Conservation (phyloP, 2,329 filamentous ascomycete genomes). For the Trichoderma asperellum region DNA sequence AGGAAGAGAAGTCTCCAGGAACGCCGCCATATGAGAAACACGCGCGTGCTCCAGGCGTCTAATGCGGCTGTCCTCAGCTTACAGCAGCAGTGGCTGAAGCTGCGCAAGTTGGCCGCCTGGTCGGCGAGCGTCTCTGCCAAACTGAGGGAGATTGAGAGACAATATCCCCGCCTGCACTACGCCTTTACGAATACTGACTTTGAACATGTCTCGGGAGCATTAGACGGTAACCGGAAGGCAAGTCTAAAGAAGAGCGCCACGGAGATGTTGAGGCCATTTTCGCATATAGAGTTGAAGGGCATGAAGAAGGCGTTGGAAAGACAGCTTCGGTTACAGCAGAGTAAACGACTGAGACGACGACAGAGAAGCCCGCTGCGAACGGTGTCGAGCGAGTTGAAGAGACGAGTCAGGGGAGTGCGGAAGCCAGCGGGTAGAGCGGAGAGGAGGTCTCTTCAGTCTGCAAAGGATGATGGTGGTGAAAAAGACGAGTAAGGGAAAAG, state of each 20-base stretch:
- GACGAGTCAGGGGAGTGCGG: neutral
- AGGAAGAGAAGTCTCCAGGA: conserved; percentile 37
- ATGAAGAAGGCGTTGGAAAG: conserved; percentile 34
- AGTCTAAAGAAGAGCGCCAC: conserved; percentile 39
- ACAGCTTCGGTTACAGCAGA: conserved; percentile 27
- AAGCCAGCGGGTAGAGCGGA: neutral
- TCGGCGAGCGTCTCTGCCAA: conserved; percentile 50
- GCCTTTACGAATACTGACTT: conserved; percentile 45
- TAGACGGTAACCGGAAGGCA: conserved; percentile 33
- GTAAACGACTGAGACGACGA: conserved; percentile 1
- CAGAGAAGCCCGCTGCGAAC: neutral
- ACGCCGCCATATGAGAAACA: conserved; percentile 44
- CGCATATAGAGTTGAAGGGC: conserved; percentile 38
- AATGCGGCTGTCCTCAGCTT: conserved; percentile 52
- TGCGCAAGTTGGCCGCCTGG: conserved; percentile 55
- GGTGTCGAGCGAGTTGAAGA: neutral
- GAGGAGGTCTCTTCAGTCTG: neutral
- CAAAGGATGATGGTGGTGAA: neutral
- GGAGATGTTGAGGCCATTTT: conserved; percentile 38
- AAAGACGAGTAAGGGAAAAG: neutral
- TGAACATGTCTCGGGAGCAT: conserved; percentile 37
- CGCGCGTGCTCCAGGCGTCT: conserved; percentile 41
- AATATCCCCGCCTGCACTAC: conserved; percentile 48
- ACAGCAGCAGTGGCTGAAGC: conserved; percentile 54
- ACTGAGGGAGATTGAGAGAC: conserved; percentile 44